Percentiles rank a stretch among this genome's conserved stretches.
These are phyloP conservation scores for Platanthera zijinensis DNA, from an alignment of 106 monocot species.

Conservation along the genomic window DNA sequence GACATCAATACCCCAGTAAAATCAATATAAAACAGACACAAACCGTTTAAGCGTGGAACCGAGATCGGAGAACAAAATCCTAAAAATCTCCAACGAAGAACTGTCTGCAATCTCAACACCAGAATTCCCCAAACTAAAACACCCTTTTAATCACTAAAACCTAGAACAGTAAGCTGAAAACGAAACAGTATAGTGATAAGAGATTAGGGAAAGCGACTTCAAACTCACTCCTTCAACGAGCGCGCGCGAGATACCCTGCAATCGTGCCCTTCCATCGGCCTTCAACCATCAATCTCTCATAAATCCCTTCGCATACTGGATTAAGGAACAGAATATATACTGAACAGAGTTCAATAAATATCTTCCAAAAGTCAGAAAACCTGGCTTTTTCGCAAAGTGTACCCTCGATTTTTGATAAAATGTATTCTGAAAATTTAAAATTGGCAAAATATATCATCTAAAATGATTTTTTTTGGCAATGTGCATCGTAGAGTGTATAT, in stretches of 20 bases:
- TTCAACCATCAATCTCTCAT: not conserved
- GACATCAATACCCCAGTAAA: not conserved
- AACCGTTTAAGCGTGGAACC: not conserved
- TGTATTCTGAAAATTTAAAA: too few relatives aligned
- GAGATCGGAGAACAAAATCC: not conserved
- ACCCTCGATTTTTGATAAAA: too few relatives aligned
- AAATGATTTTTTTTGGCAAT: too few relatives aligned
- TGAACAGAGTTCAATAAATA: not conserved
- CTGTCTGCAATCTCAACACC: not conserved
- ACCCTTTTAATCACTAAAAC: not conserved
- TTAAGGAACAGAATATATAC: too few relatives aligned
- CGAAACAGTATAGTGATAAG: not conserved
- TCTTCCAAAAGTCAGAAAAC: too few relatives aligned
- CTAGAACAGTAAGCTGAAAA: not conserved
- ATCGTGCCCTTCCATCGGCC: not conserved
- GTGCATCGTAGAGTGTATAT: too few relatives aligned
- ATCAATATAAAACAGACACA: not conserved
- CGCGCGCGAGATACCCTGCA: not conserved
- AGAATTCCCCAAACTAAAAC: not conserved
- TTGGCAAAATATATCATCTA: too few relatives aligned
- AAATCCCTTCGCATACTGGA: too few relatives aligned
- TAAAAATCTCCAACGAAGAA: not conserved
- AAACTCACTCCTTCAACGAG: not conserved
- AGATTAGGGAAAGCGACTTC: constrained; percentile 1
- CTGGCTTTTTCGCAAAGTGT: too few relatives aligned